phyloP scores from a whole-genome alignment of 176 grass and related monocot species.

The Musa troglodytarum region DNA sequence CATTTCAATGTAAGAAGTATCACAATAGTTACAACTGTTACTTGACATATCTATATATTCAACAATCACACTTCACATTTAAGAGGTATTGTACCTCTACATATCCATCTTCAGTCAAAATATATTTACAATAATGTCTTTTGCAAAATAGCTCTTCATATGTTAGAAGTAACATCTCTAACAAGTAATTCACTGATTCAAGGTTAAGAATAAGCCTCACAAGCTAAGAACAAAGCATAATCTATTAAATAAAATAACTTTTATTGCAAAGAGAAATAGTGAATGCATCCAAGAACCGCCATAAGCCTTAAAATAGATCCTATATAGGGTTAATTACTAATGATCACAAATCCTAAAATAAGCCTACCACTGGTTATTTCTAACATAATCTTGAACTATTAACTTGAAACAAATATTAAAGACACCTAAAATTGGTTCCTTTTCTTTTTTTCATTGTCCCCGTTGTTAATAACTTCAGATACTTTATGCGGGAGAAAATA shows the following conservation, averaged over 20 bases:
- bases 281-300: background rate
- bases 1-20: background rate
- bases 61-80: background rate
- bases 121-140: no score
- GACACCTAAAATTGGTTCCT: background rate
- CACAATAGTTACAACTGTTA: background rate
- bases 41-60: background rate
- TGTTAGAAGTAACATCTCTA: background rate
- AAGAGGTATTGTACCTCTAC: background rate
- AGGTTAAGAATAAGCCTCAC: background rate
- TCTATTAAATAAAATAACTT: background rate
- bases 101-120: background rate
- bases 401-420: background rate
- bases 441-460: background rate
- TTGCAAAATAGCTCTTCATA: background rate
- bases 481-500: background rate
- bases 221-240: background rate
- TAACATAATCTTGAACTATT: background rate
- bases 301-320: background rate
- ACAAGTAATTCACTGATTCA: background rate
- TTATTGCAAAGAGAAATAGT: slow-evolving; percentile 1
- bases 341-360: background rate
- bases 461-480: background rate
- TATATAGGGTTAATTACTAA: background rate
- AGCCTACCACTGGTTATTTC: background rate